Evolutionary conservation across 106 monocot genomes (phyloP).

Genomic region (Xerophyta viscosa): DNA sequence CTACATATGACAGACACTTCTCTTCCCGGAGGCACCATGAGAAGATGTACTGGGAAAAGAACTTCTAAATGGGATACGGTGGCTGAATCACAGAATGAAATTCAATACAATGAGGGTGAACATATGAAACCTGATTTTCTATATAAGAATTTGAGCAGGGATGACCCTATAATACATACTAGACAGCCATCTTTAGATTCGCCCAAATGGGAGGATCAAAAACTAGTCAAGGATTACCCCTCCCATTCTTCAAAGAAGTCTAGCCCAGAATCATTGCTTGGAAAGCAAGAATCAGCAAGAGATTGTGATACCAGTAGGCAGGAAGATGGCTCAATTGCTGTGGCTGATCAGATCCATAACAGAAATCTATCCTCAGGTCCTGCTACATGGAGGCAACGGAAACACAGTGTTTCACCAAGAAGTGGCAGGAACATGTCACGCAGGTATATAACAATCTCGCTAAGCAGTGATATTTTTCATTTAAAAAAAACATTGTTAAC

Average conservation of each 20-base stretch:
- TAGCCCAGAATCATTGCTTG: background rate
- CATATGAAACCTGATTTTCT: background rate
- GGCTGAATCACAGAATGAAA: background rate
- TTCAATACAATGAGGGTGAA: background rate
- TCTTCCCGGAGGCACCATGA: background rate
- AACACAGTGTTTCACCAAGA: slow-evolving; percentile 35
- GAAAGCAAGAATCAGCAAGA: background rate
- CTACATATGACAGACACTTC: background rate
- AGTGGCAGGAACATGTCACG: slow-evolving; percentile 21
- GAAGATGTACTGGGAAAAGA: background rate
- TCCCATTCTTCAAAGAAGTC: background rate
- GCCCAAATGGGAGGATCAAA: background rate
- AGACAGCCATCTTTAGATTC: background rate
- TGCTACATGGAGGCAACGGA: slow-evolving; percentile 12
- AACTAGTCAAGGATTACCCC: background rate
- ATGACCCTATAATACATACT: background rate
- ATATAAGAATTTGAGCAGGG: background rate
- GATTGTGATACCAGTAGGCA: slow-evolving; percentile 3
- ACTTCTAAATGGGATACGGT: background rate
- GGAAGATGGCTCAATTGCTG: slow-evolving; percentile 8
- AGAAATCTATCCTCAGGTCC: slow-evolving; percentile 21
- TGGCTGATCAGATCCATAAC: slow-evolving; percentile 1
- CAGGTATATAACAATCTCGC: slow-evolving; percentile 32
- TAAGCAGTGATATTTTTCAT: no score
- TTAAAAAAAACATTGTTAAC: background rate